These are phyloP conservation scores for Brassica nigra DNA, from an alignment of 345 rosid species.

Conservation along the genomic window DNA sequence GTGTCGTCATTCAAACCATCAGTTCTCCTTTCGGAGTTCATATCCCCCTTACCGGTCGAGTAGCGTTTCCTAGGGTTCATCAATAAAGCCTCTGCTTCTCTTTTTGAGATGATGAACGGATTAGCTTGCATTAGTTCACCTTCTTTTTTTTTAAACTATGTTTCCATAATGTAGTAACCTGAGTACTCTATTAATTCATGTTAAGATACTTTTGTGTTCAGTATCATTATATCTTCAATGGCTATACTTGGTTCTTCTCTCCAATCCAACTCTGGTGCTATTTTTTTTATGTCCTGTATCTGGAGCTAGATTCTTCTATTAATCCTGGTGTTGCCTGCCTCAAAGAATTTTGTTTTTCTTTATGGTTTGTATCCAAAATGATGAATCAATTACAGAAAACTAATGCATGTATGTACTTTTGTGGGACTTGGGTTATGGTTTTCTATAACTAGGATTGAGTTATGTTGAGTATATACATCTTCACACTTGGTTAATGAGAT, in stretches of 20 bases:
- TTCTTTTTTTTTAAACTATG: background rate
- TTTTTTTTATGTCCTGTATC: background rate
- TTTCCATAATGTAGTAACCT: background rate
- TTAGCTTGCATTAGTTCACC: background rate
- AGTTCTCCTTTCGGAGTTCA: no score
- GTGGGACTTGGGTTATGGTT: background rate
- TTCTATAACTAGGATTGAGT: background rate
- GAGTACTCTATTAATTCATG: background rate
- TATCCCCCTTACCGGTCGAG: no score
- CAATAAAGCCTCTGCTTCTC: slow-evolving; percentile 15
- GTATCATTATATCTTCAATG: background rate
- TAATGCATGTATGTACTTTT: background rate
- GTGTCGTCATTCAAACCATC: no score
- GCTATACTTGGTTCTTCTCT: background rate
- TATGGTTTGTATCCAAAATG: background rate
- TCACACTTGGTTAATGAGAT: background rate
- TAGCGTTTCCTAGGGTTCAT: no score
- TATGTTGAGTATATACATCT: background rate
- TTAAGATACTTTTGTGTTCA: slow-evolving; percentile 11
- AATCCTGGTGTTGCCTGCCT: background rate
- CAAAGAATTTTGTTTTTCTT: background rate
- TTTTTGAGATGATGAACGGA: slow-evolving; percentile 12
- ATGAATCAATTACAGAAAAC: background rate
- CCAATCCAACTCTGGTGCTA: background rate
- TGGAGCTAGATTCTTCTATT: background rate